Conservation (phyloP, 83 land plant genomes). For the Thuja plicata region DNA sequence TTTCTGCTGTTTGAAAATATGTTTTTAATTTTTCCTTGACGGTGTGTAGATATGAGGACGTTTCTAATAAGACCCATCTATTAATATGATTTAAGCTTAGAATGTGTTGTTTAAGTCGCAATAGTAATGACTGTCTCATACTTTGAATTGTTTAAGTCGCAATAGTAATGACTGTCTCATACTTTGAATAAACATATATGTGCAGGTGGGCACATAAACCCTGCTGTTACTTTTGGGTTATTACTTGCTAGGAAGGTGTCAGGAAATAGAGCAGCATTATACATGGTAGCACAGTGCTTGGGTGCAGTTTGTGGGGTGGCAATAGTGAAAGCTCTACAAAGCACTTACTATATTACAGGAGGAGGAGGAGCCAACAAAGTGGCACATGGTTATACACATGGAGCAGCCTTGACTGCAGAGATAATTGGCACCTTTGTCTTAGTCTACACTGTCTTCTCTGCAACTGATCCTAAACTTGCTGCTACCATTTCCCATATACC, state of each 20-base stretch:
- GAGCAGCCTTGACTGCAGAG: conserved; percentile 45
- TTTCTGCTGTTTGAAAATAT: too few relatives aligned
- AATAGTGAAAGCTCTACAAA: conserved; percentile 41
- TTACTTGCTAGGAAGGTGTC: conserved; percentile 52
- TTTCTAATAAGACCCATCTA: too few relatives aligned
- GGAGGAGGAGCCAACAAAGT: conserved; percentile 54
- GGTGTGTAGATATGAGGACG: not conserved
- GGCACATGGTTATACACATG: conserved; percentile 31
- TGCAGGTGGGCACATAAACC: conserved; percentile 65
- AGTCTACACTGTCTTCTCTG: conserved; percentile 58
- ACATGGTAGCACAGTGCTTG: conserved; percentile 56
- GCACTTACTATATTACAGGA: conserved; percentile 19
- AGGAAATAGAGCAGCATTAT: conserved; percentile 33
- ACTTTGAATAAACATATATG: not conserved
- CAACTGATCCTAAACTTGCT: conserved; percentile 57
- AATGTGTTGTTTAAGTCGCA: too few relatives aligned
- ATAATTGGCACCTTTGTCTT: conserved; percentile 53
- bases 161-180: not conserved
- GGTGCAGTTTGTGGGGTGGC: conserved; percentile 56
- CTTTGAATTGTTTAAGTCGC: too few relatives aligned
- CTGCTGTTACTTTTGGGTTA: conserved; percentile 62
- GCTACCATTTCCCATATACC: conserved; percentile 65
- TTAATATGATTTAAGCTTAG: too few relatives aligned
- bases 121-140: too few relatives aligned
- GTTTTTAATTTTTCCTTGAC: too few relatives aligned